phyloP scores from a whole-genome alignment of 1,284 basidiomycete genomes.

The Exobasidium cylindrosporum region DNA sequence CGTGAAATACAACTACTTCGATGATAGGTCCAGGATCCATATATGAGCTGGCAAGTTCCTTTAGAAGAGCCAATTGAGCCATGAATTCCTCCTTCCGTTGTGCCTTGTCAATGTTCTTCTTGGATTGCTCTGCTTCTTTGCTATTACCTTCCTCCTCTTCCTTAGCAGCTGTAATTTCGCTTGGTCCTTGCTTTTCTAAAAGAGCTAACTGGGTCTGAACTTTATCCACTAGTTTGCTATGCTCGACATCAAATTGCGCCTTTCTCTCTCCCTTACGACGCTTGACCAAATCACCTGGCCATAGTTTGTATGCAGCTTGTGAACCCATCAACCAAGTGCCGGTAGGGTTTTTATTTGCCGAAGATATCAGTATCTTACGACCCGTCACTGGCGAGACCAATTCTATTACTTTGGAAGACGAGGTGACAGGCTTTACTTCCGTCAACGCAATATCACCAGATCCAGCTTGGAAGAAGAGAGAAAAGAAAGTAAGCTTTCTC shows the following conservation, averaged over 20 bases:
- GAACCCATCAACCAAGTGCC: slow-evolving; percentile 53
- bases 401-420: slow-evolving; percentile 22
- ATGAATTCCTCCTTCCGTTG: slow-evolving; percentile 46
- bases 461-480: slow-evolving; percentile 18
- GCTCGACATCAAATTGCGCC: slow-evolving; percentile 48
- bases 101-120: slow-evolving; percentile 14
- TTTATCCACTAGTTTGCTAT: slow-evolving; percentile 40
- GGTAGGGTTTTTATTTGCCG: slow-evolving; percentile 43
- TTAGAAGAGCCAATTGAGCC: slow-evolving; percentile 46
- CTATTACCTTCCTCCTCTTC: slow-evolving; percentile 6
- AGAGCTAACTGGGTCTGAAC: slow-evolving; percentile 38
- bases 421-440: slow-evolving; percentile 23
- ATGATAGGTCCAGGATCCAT: slow-evolving; percentile 53
- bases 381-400: slow-evolving; percentile 50
- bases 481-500: not conserved
- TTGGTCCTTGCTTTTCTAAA: slow-evolving; percentile 7
- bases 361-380: slow-evolving; percentile 37
- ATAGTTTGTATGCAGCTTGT: slow-evolving; percentile 54
- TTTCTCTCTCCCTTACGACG: slow-evolving; percentile 49
- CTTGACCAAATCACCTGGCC: slow-evolving; percentile 50
- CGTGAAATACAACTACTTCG: slow-evolving; percentile 53
- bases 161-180: slow-evolving; percentile 14
- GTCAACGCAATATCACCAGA: slow-evolving; percentile 43
- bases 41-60: slow-evolving; percentile 45
- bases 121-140: not conserved